A percentile compares a stretch with the other conserved stretches of the same genome.
Evolutionary conservation across 768 basidiomycete species (phyloP).

Genomic region (Agaricus sinodeliciosus): DNA sequence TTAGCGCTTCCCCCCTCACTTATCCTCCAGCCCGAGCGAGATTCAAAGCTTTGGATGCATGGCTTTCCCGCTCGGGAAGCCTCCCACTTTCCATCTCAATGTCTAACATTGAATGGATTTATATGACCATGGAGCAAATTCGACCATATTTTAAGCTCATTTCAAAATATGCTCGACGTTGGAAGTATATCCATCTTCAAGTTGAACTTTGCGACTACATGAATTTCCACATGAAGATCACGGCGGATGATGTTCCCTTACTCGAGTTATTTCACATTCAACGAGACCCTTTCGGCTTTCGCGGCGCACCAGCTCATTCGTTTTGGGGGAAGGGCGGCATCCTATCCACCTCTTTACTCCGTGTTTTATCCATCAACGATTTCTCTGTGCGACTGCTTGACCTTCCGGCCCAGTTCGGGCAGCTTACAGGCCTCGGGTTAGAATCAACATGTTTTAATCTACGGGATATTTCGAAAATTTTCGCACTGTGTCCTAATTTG

Average conservation of each 20-base stretch:
- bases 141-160: neutral
- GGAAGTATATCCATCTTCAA: neutral
- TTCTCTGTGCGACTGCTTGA: neutral
- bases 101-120: neutral
- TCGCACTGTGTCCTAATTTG: too few species aligned
- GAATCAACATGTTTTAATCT: too few species aligned
- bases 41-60: neutral
- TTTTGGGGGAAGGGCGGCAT: neutral
- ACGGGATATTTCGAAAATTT: too few species aligned
- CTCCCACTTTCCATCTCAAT: slow-evolving; percentile 3
- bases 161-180: neutral
- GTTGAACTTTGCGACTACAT: neutral
- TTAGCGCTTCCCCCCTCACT: neutral
- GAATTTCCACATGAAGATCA: neutral
- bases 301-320: neutral
- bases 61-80: neutral
- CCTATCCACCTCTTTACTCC: neutral
- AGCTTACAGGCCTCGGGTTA: neutral
- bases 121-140: neutral
- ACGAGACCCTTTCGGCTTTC: too few species aligned
- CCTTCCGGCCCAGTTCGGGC: neutral
- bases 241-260: neutral
- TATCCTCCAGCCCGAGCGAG: neutral
- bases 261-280: neutral
- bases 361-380: neutral